phyloP scores from a whole-genome alignment of 2,329 filamentous ascomycete genomes.

The Cercospora sojina region DNA sequence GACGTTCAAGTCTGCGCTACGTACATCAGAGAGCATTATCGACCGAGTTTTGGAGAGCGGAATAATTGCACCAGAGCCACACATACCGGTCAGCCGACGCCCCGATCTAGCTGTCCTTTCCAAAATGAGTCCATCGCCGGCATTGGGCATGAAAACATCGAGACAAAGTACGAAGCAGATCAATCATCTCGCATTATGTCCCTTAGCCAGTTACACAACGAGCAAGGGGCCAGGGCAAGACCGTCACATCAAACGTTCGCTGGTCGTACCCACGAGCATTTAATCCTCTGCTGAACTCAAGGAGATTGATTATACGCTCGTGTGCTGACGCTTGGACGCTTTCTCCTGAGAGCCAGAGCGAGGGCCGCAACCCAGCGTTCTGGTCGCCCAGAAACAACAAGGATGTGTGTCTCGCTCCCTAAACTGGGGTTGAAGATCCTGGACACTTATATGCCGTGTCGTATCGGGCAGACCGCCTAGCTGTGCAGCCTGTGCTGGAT shows the following conservation, averaged over 20 bases:
- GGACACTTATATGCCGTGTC: not conserved
- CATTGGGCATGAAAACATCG: not conserved
- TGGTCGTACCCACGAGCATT: not conserved
- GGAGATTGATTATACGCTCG: not conserved
- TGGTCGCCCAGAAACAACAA: not conserved
- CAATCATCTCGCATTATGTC: not conserved
- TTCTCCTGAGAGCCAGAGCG: not conserved
- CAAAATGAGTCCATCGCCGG: not conserved
- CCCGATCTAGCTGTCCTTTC: not conserved
- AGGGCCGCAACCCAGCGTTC: not conserved
- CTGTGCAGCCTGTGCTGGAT: not conserved
- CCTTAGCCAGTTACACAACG: not conserved
- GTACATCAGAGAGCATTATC: not conserved
- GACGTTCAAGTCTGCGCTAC: not conserved
- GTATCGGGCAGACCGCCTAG: not conserved
- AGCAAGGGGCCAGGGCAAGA: not conserved
- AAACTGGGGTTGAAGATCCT: not conserved
- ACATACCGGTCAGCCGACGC: not conserved
- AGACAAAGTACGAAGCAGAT: not conserved
- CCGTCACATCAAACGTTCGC: not conserved
- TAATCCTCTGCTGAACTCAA: not conserved
- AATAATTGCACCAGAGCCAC: not conserved
- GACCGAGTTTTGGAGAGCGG: not conserved
- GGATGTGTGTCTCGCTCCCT: not conserved
- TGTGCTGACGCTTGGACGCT: not conserved